These are phyloP conservation scores for Termitomyces sp. DNA, from an alignment of 768 basidiomycete genomes.

Conservation along the genomic window DNA sequence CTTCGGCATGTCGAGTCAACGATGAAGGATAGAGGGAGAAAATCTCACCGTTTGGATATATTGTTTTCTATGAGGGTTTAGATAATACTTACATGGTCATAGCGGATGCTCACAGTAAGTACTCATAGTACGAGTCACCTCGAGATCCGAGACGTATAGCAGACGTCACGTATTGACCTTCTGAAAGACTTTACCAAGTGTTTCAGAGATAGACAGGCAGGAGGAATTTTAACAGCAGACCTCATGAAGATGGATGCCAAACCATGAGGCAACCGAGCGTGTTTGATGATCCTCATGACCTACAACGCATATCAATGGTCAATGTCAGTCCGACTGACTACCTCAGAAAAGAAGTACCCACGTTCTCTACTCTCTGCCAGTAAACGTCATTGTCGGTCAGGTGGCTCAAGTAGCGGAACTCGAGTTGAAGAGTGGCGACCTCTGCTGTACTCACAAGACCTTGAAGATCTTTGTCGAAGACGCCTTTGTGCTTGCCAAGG, in stretches of 20 bases:
- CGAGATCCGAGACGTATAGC: slow-evolving; percentile 88
- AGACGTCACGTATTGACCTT: slow-evolving; percentile 49
- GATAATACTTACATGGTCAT: not conserved
- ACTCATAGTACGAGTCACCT: slow-evolving; percentile 94
- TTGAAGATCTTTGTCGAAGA: slow-evolving; percentile 54
- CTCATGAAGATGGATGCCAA: slow-evolving; percentile 83
- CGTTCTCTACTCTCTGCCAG: slow-evolving; percentile 79
- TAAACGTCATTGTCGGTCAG: slow-evolving; percentile 76
- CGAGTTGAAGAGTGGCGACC: slow-evolving; percentile 85
- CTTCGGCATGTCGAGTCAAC: slow-evolving; percentile 28
- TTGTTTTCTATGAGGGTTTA: slow-evolving; percentile 51
- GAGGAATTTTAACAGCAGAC: slow-evolving; percentile 32
- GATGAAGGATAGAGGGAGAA: not conserved
- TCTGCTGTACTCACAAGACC: slow-evolving; percentile 79
- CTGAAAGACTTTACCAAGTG: slow-evolving; percentile 25
- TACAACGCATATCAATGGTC: slow-evolving; percentile 11
- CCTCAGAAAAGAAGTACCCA: slow-evolving; percentile 22
- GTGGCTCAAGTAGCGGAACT: slow-evolving; percentile 82
- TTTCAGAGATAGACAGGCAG: not conserved
- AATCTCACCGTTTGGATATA: slow-evolving; percentile 71
- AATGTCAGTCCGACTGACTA: not conserved
- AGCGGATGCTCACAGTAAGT: slow-evolving; percentile 57
- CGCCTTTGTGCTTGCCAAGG: slow-evolving; percentile 55
- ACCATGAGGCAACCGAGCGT: slow-evolving; percentile 60
- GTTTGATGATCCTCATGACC: slow-evolving; percentile 69